Conservation (phyloP, 306 rosid genomes). For the Lathyrus oleraceus region DNA sequence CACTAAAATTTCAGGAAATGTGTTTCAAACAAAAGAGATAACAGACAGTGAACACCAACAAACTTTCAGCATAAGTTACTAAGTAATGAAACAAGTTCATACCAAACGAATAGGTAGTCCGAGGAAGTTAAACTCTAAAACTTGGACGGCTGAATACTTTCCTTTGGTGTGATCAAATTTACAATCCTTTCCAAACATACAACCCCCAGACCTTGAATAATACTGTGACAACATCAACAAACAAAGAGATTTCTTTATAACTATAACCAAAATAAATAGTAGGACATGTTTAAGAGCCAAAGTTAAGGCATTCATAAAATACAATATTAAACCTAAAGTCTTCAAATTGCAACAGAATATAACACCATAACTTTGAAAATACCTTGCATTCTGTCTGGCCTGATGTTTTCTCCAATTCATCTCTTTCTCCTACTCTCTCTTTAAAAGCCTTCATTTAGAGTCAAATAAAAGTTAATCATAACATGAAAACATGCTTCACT, state of each 20-base stretch:
- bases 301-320: conserved; percentile 14
- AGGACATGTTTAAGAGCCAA: background rate
- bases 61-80: conserved; percentile 26
- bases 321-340: conserved; percentile 21
- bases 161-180: conserved; percentile 73
- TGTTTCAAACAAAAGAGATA: conserved; percentile 29
- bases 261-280: no score
- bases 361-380: conserved; percentile 33
- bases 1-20: conserved; percentile 9
- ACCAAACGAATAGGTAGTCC: conserved; percentile 93
- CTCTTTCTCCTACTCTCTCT: conserved; percentile 57
- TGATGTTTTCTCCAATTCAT: conserved; percentile 55
- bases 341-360: conserved; percentile 11
- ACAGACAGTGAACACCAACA: conserved; percentile 19
- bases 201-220: conserved; percentile 79
- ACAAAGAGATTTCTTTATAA: background rate
- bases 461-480: background rate
- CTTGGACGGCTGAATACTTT: conserved; percentile 39
- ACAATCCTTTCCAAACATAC: conserved; percentile 80
- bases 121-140: conserved; percentile 70
- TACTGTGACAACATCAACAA: conserved; percentile 63
- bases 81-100: conserved; percentile 32
- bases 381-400: conserved; percentile 91
- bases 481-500: no score
- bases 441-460: conserved; percentile 49